Evolutionary conservation across 2,329 filamentous ascomycete species (phyloP), one percentile per base, ranked within the genome.

Genomic region (Madurella fahalii): DNA sequence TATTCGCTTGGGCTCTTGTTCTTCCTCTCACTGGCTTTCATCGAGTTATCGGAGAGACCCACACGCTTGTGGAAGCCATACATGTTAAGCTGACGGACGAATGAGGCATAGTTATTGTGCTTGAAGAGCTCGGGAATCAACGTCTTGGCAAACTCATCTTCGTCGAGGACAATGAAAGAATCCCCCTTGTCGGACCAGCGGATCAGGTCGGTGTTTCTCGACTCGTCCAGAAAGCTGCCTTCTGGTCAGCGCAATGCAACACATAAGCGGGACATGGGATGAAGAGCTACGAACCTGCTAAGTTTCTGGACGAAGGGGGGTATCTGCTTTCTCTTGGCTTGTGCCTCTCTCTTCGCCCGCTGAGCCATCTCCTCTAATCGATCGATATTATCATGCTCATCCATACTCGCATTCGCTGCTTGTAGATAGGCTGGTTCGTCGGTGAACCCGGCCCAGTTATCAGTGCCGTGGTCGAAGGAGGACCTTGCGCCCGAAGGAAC

Each of bases 1-100:
- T 99, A 99, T 77, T 97, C 94, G 79, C 92, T 97, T 0, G 94
- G 94, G 55, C 91, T 96, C 75, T 99, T 99, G 69, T 93, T 93
- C 70, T 96, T 96, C 58, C 92, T 86, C 74, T 97, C 94, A 68
- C 92, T 96, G 5, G 95, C 92, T 62, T 94, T 89, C 88, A 99
- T 95, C 0, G 92, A 96, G 68, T 96, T 96, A 71, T 99, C 94
- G 4, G 92, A 96, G 16, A 99, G 79, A 4, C 89, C 89, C 4
- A 94, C 89, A 41, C 89, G 87, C 77, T 99, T 99, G 78, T 99
- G 94, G 66, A 99, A 99, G 58, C 95, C 92, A 70, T 96, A 96
- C 78, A 96, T 96, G 72, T 96, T 96, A 59, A 96, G 79, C 69
- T 96, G 92, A 37, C 92, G 86, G 52, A 96, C 92, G 68, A 96